phyloP scores from a whole-genome alignment of 2,329 filamentous ascomycete genomes.

The Xylaria sp. region DNA sequence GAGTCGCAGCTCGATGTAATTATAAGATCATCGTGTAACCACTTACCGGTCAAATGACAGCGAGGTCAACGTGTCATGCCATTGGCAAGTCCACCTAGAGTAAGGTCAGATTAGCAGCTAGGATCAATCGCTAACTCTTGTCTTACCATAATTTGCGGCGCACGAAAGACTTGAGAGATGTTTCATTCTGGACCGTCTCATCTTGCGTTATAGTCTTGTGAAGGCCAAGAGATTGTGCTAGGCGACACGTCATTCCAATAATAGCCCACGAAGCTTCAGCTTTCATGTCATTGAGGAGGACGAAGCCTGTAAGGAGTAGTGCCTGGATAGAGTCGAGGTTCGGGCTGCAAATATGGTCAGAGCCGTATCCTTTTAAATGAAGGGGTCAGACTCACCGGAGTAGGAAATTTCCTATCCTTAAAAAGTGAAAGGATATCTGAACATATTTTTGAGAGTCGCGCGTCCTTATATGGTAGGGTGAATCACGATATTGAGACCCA shows the following conservation, averaged over 20 bases:
- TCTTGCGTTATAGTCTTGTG: conserved; percentile 61
- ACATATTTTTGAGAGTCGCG: conserved; percentile 69
- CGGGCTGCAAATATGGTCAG: conserved; percentile 54
- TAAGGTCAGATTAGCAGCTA: conserved; percentile 8
- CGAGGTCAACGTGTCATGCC: conserved; percentile 74
- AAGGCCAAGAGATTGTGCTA: conserved; percentile 72
- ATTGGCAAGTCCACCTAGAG: conserved; percentile 68
- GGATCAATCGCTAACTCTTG: conserved; percentile 29
- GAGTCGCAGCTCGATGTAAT: conserved; percentile 17
- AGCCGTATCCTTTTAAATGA: background rate
- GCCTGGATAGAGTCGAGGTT: conserved; percentile 74
- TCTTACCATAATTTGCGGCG: conserved; percentile 65
- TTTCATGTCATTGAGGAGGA: conserved; percentile 75
- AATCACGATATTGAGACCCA: conserved; percentile 73
- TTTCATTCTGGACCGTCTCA: conserved; percentile 57
- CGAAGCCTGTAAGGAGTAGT: conserved; percentile 69
- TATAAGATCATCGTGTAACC: background rate
- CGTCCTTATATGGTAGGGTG: conserved; percentile 69
- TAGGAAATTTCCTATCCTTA: conserved; percentile 71
- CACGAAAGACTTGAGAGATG: conserved; percentile 63
- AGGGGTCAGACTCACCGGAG: conserved; percentile 57
- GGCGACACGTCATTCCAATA: conserved; percentile 69
- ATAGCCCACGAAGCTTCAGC: conserved; percentile 74
- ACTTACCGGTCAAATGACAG: conserved; percentile 71
- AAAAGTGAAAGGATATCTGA: conserved; percentile 72